Conservation (phyloP, 768 basidiomycete species). For the Podaxis rugospora region DNA sequence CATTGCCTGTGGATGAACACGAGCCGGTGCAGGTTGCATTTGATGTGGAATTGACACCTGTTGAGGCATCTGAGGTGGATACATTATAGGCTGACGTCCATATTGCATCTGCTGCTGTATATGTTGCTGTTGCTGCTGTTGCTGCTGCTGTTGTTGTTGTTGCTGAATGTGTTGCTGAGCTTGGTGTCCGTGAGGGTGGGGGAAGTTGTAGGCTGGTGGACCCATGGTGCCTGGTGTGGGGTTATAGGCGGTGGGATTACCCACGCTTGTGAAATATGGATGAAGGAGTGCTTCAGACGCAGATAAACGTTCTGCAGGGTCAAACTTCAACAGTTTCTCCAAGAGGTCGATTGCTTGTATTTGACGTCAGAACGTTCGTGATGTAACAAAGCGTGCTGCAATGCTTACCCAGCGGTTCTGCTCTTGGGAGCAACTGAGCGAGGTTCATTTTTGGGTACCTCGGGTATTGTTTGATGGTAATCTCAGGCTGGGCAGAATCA, state of each 20-base stretch:
- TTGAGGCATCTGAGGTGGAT: constrained; percentile 20
- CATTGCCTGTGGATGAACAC: constrained; percentile 11
- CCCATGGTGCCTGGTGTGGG: constrained; percentile 54
- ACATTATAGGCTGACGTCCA: constrained; percentile 12
- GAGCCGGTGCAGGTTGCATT: constrained; percentile 4
- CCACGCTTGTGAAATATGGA: constrained; percentile 77
- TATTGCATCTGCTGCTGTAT: constrained; percentile 29
- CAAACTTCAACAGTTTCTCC: constrained; percentile 93
- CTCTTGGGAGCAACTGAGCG: constrained; percentile 78
- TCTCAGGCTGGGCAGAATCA: constrained; percentile 61
- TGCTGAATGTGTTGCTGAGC: constrained; percentile 45
- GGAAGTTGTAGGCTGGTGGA: constrained; percentile 65
- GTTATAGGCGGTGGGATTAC: constrained; percentile 37
- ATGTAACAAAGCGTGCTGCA: background rate
- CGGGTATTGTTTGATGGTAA: constrained; percentile 79
- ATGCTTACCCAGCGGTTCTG: constrained; percentile 69
- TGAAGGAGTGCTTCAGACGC: constrained; percentile 90
- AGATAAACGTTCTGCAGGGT: constrained; percentile 86
- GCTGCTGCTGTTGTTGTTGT: constrained; percentile 32
- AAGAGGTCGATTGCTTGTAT: constrained; percentile 82
- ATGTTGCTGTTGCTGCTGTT: constrained; percentile 24
- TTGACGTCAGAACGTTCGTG: background rate
- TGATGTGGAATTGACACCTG: constrained; percentile 19
- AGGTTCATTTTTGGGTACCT: constrained; percentile 83
- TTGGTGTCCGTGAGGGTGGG: constrained; percentile 57